A percentile compares a stretch with the other conserved stretches of the same genome.
Evolutionary conservation across 768 basidiomycete species (phyloP).

Genomic region (Kockovaella imperatae): DNA sequence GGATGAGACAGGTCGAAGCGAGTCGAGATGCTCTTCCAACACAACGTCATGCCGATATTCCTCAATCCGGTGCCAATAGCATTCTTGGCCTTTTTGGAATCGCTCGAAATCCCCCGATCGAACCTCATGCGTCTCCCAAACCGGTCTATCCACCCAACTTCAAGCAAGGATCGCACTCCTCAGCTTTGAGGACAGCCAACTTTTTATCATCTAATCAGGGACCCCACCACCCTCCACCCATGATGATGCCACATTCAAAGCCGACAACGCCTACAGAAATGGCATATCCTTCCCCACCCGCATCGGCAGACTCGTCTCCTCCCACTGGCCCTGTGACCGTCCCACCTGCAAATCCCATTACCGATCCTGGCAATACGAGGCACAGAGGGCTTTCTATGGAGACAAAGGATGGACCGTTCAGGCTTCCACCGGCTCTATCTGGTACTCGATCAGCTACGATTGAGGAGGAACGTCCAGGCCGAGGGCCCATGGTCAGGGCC

Average conservation of each 20-base stretch:
- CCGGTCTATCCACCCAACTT: slow-evolving; percentile 19
- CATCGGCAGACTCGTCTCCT: slow-evolving; percentile 18
- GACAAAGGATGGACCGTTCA: slow-evolving; percentile 1
- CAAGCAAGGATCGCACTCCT: slow-evolving; percentile 10
- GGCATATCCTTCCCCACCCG: slow-evolving; percentile 26
- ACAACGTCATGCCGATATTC: too few species aligned
- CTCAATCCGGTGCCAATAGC: too few species aligned
- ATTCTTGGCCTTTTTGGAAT: too few species aligned
- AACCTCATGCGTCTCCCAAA: slow-evolving; percentile 24
- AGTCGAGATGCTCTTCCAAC: slow-evolving; percentile 42
- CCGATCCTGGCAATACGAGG: too few species aligned
- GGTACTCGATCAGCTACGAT: slow-evolving; percentile 6
- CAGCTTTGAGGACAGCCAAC: slow-evolving; percentile 10
- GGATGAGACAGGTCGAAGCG: slow-evolving; percentile 53
- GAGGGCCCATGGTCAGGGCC: not conserved
- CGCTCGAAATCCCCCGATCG: too few species aligned
- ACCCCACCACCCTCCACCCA: not conserved
- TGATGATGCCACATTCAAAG: not conserved
- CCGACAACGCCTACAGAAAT: slow-evolving; percentile 1
- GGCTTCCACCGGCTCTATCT: slow-evolving; percentile 1
- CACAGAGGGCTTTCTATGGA: slow-evolving; percentile 12
- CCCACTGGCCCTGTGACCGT: slow-evolving; percentile 11
- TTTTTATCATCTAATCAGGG: not conserved
- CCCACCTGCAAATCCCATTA: too few species aligned
- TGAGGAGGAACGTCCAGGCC: not conserved